Base-by-base conservation (phyloP, 2,329 filamentous ascomycete genomes). In the Penicillium italicum region DNA sequence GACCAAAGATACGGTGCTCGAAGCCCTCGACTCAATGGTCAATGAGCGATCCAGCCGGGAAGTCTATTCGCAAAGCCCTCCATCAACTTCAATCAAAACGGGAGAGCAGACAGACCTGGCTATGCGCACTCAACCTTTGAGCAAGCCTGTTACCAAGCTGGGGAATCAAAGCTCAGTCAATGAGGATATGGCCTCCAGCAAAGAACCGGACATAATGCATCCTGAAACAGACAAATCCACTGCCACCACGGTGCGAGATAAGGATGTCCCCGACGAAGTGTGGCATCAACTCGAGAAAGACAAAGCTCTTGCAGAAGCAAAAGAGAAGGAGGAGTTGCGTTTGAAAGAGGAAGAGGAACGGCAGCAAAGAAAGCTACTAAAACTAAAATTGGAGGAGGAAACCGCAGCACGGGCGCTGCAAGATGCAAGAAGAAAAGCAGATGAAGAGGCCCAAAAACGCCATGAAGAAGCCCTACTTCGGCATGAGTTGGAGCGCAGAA, bases 401-500 rank as follows among this genome's bases (percentile, higher is more conserved):
- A 42, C 22, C n/a, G 45, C 42, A 11, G n/a, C 42, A 12, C 36
- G 26, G n/a, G 45, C 28, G 24, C 14, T 41, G 2, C 36, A 57
- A 33, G 34, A 55, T 2, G 51, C 50, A 14, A 46, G 34, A 16
- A 14, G 22, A 12, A 22, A 50, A 26, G 40, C 40, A 20, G 56
- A 60, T 10, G 56, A 64, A 8, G 58, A 62, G 7, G 48, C 52
- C 4, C 16, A 64, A 56, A 18, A 58, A 72, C n/a, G 69, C 74
- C 56, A 72, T 71, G 54, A 66, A 64, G 57, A 74, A 52, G 56
- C 48, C 14, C 59, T 57, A 10, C 28, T 65, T 11, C 38, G 44
- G 20, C 61, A 53, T 37, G 62, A 65, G 61, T 57, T 57, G 37
- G 69, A 45, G 59, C 70, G 55, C 55, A 60, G 50, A 57, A 67